These are phyloP conservation scores for Phytophthora fragariaefolia DNA, from an alignment of 352 stramenopile species.

Conservation along the genomic window DNA sequence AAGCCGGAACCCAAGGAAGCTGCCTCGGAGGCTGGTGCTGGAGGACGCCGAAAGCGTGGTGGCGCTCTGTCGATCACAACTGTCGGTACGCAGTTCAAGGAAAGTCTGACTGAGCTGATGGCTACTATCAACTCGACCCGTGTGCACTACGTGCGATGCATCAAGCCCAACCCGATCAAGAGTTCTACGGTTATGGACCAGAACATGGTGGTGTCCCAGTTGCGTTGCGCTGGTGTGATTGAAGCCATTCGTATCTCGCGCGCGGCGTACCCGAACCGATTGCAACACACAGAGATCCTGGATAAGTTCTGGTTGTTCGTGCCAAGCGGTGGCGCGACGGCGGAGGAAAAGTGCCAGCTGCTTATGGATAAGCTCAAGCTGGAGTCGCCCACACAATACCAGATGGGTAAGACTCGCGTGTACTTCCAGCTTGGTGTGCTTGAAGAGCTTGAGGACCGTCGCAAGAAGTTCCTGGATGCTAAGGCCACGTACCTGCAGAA, in stretches of 20 bases:
- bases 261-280: constrained; percentile 98
- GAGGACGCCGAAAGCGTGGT: constrained; percentile 55
- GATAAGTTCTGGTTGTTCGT: constrained; percentile 89
- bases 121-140: constrained; percentile 95
- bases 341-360: constrained; percentile 72
- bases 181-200: constrained; percentile 91
- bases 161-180: constrained; percentile 99
- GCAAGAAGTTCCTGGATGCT: constrained; percentile 85
- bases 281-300: constrained; percentile 90
- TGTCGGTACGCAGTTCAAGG: constrained; percentile 93
- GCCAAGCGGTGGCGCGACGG: constrained; percentile 57
- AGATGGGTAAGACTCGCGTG: constrained; percentile 89
- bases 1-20: constrained; percentile 57
- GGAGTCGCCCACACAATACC: constrained; percentile 74
- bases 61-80: constrained; percentile 73
- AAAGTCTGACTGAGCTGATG: constrained; percentile 94
- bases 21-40: constrained; percentile 40
- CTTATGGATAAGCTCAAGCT: constrained; percentile 87
- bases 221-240: constrained; percentile 98
- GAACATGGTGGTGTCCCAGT: constrained; percentile 95
- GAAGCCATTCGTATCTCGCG: constrained; percentile 98
- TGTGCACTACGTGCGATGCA: constrained; percentile 99
- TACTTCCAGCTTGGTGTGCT: constrained; percentile 89
- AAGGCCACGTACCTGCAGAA: constrained; percentile 83
- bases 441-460: constrained; percentile 85